Conservation (phyloP, 345 rosid species). For the Populus simonii region DNA sequence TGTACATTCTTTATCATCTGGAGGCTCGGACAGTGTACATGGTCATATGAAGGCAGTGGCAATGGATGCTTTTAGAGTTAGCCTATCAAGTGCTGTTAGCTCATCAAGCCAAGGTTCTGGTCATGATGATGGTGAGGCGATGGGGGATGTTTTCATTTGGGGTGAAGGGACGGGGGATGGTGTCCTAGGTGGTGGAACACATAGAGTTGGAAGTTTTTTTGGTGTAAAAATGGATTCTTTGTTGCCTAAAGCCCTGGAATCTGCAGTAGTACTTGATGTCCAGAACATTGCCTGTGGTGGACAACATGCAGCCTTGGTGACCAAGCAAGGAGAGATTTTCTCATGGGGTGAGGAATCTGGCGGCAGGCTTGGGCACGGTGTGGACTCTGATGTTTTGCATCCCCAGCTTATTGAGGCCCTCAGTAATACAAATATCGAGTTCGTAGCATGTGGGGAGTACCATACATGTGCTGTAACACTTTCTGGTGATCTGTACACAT, state of each 20-base stretch:
- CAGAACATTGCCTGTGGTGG: conserved; percentile 80
- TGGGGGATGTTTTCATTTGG: conserved; percentile 80
- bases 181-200: conserved; percentile 63
- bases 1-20: conserved; percentile 89
- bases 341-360: conserved; percentile 85
- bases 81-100: conserved; percentile 92
- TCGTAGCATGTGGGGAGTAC: conserved; percentile 76
- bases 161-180: conserved; percentile 73
- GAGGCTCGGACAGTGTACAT: conserved; percentile 89
- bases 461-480: conserved; percentile 80
- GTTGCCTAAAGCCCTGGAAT: conserved; percentile 68
- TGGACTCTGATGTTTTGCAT: conserved; percentile 66
- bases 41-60: conserved; percentile 71
- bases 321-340: conserved; percentile 76
- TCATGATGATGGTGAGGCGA: conserved; percentile 75
- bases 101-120: conserved; percentile 86
- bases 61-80: conserved; percentile 89
- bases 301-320: conserved; percentile 65
- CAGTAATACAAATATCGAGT: conserved; percentile 56
- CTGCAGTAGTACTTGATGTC: conserved; percentile 73
- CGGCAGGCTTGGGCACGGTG: conserved; percentile 87
- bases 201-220: conserved; percentile 42
- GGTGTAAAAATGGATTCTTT: conserved; percentile 57
- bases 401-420: conserved; percentile 69
- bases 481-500: conserved; percentile 74